Percentiles rank a stretch among this genome's conserved stretches.
These are phyloP conservation scores for Telopea speciosissima DNA, from an alignment of 177 flowering plant genomes.

Conservation along the genomic window DNA sequence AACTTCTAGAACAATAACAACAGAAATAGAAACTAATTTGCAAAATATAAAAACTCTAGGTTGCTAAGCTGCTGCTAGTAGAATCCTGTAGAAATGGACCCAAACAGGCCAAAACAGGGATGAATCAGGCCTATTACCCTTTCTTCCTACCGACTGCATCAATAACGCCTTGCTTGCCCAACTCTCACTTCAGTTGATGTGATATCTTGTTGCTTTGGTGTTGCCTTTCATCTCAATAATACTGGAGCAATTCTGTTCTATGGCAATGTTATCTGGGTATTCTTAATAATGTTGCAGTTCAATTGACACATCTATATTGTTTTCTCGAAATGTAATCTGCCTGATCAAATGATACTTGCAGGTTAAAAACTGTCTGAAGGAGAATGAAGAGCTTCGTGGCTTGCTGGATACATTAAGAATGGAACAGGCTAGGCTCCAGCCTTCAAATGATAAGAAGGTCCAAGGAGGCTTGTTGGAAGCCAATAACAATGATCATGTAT, in stretches of 20 bases:
- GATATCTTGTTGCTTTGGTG: too few relatives aligned
- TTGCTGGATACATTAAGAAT: conserved; percentile 58
- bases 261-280: neutral
- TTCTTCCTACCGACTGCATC: too few relatives aligned
- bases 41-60: too few relatives aligned
- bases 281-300: neutral
- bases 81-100: too few relatives aligned
- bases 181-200: too few relatives aligned
- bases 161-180: too few relatives aligned
- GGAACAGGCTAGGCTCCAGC: conserved; percentile 43
- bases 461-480: conserved; percentile 13
- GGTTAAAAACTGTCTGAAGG: conserved; percentile 84
- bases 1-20: too few relatives aligned
- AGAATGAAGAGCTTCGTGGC: conserved; percentile 78
- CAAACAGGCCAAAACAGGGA: too few relatives aligned
- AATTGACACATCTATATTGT: neutral
- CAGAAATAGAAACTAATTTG: too few relatives aligned
- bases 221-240: too few relatives aligned
- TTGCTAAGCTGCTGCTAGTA: too few relatives aligned
- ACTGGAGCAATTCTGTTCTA: neutral
- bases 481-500: conserved; percentile 13
- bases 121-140: too few relatives aligned
- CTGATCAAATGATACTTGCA: conserved; percentile 17
- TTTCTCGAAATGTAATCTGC: neutral
- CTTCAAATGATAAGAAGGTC: conserved; percentile 17